Percentiles rank a stretch among this genome's conserved stretches.
These are phyloP conservation scores for Oropetium thomaeum DNA, from an alignment of 176 grass and related monocot genomes.

Conservation along the genomic window DNA sequence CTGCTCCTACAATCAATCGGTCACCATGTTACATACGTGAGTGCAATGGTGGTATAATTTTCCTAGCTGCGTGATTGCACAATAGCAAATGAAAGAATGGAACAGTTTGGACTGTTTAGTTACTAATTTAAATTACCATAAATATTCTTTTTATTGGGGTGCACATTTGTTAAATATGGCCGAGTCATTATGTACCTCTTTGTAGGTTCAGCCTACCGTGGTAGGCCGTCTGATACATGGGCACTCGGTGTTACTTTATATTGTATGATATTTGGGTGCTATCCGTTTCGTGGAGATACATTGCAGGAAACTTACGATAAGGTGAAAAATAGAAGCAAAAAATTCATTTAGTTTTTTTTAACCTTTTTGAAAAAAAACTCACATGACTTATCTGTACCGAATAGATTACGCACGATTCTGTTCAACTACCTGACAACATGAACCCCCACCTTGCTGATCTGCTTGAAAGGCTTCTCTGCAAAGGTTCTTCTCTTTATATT, in stretches of 20 bases:
- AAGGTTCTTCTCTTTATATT: slow-evolving; percentile 40
- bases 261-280: slow-evolving; percentile 74
- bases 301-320: slow-evolving; percentile 91
- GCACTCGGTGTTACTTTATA: slow-evolving; percentile 86
- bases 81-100: neutral
- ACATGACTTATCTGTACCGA: neutral
- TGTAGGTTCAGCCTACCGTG: slow-evolving; percentile 72
- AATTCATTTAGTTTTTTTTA: neutral
- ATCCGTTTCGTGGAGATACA: slow-evolving; percentile 86
- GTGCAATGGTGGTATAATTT: neutral
- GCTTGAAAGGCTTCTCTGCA: slow-evolving; percentile 77
- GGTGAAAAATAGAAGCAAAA: slow-evolving; percentile 27
- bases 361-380: slow-evolving; percentile 9
- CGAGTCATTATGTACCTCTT: neutral
- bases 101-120: neutral
- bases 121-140: neutral
- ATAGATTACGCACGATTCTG: slow-evolving; percentile 66
- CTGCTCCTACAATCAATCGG: neutral
- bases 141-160: neutral
- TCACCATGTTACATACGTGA: neutral
- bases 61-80: slow-evolving; percentile 3
- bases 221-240: slow-evolving; percentile 70
- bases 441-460: slow-evolving; percentile 65
- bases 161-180: slow-evolving; percentile 26
- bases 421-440: slow-evolving; percentile 54